Evolutionary conservation across 169 alveolate genomes (phyloP).

Genomic region (Plasmodium yoelii): DNA sequence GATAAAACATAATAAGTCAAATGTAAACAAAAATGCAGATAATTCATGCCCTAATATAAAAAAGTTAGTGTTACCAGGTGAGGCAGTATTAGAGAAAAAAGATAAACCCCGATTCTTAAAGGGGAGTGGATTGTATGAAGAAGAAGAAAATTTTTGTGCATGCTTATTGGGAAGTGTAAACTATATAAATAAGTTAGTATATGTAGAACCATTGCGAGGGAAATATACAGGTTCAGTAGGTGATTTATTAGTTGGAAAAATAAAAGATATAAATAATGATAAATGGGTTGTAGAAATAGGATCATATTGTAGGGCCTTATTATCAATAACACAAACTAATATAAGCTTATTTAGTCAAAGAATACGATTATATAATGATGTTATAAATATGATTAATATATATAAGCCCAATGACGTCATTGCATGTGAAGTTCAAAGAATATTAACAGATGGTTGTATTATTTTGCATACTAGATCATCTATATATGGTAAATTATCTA

Average conservation of each 20-base stretch:
- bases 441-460: constrained; percentile 88
- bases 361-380: constrained; percentile 92
- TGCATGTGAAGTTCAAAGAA: constrained; percentile 93
- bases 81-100: constrained; percentile 40
- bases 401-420: constrained; percentile 92
- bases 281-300: constrained; percentile 94
- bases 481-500: constrained; percentile 91
- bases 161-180: constrained; percentile 69
- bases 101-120: constrained; percentile 69
- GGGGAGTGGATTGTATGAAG: constrained; percentile 75
- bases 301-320: constrained; percentile 89
- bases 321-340: constrained; percentile 92
- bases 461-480: constrained; percentile 92
- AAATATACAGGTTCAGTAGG: constrained; percentile 89
- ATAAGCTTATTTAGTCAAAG: constrained; percentile 92
- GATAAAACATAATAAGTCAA: constrained; percentile 35
- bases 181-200: constrained; percentile 87
- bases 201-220: constrained; percentile 89
- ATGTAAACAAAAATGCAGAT: constrained; percentile 26
- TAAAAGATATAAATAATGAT: constrained; percentile 85
- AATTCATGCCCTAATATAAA: constrained; percentile 61
- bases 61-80: constrained; percentile 76
- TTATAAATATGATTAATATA: constrained; percentile 91
- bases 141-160: constrained; percentile 48
- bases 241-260: constrained; percentile 89